A percentile compares a stretch with the other conserved stretches of the same genome.
These are phyloP conservation scores for Mimosa pudica DNA, from an alignment of 306 rosid genomes.

Conservation along the genomic window DNA sequence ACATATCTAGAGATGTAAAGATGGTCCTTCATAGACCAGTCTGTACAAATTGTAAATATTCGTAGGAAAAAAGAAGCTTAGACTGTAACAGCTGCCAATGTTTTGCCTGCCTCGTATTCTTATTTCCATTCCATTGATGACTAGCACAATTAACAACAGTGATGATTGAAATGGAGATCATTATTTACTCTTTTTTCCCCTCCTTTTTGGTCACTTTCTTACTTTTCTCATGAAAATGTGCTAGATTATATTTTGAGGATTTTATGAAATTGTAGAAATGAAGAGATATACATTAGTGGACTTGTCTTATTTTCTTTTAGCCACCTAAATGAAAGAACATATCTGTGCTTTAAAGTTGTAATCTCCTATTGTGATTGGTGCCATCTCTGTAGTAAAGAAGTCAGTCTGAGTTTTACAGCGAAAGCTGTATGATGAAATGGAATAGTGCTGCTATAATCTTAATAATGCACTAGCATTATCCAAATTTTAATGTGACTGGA, in stretches of 20 bases:
- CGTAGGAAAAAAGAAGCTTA: slow-evolving; percentile 18
- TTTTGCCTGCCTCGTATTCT: slow-evolving; percentile 23
- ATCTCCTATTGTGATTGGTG: not conserved
- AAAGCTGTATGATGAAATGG: too few species aligned
- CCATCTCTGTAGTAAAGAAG: not conserved
- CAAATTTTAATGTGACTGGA: not conserved
- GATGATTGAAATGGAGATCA: too few species aligned
- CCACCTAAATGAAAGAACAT: not conserved
- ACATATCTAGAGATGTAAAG: not conserved
- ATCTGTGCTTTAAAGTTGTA: not conserved
- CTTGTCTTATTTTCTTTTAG: not conserved
- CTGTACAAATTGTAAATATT: not conserved
- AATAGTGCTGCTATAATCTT: not conserved
- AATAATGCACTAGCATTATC: not conserved
- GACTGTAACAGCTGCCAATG: slow-evolving; percentile 33
- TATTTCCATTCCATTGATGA: slow-evolving; percentile 20
- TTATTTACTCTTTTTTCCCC: not conserved
- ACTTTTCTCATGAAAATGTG: not conserved
- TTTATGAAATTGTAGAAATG: not conserved
- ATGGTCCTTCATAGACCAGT: not conserved
- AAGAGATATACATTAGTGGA: not conserved
- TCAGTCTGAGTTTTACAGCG: too few species aligned
- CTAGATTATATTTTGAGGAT: not conserved
- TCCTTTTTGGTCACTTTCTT: not conserved
- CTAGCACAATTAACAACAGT: not conserved